phyloP scores from a whole-genome alignment of 345 rosid species.

The Hibiscus trionum region DNA sequence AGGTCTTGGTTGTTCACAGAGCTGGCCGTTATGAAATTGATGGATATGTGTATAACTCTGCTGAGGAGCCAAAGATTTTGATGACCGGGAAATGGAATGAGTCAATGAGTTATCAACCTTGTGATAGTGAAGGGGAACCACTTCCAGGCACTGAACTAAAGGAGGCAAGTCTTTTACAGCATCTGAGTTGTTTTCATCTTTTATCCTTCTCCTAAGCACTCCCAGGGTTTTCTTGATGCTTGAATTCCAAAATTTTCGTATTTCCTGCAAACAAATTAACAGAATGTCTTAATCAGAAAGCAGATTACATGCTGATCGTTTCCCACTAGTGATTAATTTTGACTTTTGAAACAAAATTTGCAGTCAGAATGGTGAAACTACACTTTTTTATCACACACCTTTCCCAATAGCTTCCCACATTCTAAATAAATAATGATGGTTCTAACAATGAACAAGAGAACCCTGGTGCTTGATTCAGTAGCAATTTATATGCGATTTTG shows the following conservation, averaged over 20 bases:
- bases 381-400: not conserved
- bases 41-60: conserved; percentile 69
- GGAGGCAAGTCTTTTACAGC: conserved; percentile 36
- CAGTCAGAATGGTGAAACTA: not conserved
- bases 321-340: not conserved
- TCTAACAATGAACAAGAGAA: not conserved
- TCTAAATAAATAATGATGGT: not conserved
- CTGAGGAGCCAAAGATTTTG: conserved; percentile 69
- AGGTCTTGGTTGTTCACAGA: conserved; percentile 27
- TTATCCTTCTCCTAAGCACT: not conserved
- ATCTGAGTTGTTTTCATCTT: not conserved
- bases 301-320: not conserved
- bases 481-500: not conserved
- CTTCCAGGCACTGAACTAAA: conserved; percentile 60
- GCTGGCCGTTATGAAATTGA: conserved; percentile 87
- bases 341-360: not conserved
- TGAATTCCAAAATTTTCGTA: not conserved
- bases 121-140: conserved; percentile 75
- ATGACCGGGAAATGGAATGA: conserved; percentile 83
- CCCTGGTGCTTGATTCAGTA: not conserved
- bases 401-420: not conserved
- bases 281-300: not conserved
- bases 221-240: not conserved
- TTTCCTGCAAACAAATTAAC: not conserved
- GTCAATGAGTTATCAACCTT: conserved; percentile 72